Conservation (phyloP, 306 rosid genomes). For the Cucumis hystrix region DNA sequence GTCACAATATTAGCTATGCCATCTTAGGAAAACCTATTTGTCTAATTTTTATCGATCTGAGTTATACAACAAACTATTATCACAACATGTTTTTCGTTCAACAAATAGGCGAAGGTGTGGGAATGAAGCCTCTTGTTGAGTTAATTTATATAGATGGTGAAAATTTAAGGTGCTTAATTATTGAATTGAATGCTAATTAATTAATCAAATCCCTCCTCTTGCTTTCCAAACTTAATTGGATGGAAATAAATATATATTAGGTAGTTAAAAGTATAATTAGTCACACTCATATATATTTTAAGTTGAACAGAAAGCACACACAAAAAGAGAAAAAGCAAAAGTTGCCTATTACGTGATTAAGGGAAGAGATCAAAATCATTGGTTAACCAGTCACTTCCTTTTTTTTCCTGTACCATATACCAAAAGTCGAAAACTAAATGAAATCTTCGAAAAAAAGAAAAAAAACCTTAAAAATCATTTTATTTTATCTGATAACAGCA, state of each 20-base stretch:
- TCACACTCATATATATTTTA: not conserved
- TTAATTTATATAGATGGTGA: not conserved
- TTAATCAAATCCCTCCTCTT: not conserved
- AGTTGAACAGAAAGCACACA: not conserved
- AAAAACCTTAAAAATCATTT: not conserved
- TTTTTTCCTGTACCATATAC: not conserved
- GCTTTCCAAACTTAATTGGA: not conserved
- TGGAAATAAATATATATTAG: not conserved
- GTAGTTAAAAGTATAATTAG: not conserved
- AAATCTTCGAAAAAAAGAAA: not conserved
- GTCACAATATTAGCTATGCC: too few species aligned
- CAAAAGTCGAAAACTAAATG: not conserved
- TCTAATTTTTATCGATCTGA: too few species aligned
- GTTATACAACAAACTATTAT: too few species aligned
- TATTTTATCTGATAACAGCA: not conserved
- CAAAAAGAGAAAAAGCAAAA: not conserved
- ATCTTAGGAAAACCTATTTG: too few species aligned
- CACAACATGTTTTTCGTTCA: too few species aligned
- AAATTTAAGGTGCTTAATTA: not conserved
- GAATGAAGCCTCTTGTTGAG: too few species aligned
- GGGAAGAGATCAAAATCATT: not conserved
- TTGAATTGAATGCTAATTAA: not conserved
- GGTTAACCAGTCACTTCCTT: not conserved
- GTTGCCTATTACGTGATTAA: not conserved
- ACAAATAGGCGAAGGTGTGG: too few species aligned